A percentile compares a stretch with the other conserved stretches of the same genome.
Conservation (phyloP, 1,284 basidiomycete species). For the Ustilago trichophora region DNA sequence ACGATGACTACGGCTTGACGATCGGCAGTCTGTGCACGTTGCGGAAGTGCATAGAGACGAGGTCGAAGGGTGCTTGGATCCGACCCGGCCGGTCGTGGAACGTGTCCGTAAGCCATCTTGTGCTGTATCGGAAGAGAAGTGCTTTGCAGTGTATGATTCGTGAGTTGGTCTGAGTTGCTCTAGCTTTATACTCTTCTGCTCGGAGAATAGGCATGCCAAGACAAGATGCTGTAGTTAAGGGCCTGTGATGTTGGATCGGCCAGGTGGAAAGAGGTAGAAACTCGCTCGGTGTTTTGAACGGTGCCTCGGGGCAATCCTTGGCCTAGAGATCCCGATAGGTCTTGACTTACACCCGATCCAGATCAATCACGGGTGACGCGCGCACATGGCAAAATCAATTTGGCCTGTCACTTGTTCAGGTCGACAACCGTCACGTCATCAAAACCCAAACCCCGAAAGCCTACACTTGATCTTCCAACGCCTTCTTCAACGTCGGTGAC, state of each 20-base stretch:
- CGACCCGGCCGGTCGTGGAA: conserved; percentile 42
- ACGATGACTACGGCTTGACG: conserved; percentile 31
- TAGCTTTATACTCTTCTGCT: not conserved
- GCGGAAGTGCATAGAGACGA: conserved; percentile 39
- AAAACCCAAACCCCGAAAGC: not conserved
- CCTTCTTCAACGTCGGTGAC: too few relatives aligned
- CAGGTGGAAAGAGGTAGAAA: not conserved
- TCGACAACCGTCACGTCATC: conserved; percentile 1
- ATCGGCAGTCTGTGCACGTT: conserved; percentile 21
- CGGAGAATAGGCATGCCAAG: not conserved
- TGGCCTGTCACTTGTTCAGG: not conserved
- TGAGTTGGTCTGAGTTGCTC: too few relatives aligned
- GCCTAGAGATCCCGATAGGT: conserved; percentile 1
- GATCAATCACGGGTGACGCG: too few relatives aligned
- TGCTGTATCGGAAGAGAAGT: conserved; percentile 5
- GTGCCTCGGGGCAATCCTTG: conserved; percentile 1
- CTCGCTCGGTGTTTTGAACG: conserved; percentile 25
- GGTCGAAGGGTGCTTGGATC: conserved; percentile 33
- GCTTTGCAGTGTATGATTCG: too few relatives aligned
- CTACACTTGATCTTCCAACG: too few relatives aligned
- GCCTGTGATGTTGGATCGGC: not conserved
- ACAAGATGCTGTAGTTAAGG: not conserved
- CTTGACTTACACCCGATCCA: too few relatives aligned
- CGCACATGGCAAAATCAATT: not conserved
- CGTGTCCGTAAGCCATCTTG: conserved; percentile 52